Evolutionary conservation across 1,139 yeast species (phyloP).

Genomic region (Saccharomyces hybrid): DNA sequence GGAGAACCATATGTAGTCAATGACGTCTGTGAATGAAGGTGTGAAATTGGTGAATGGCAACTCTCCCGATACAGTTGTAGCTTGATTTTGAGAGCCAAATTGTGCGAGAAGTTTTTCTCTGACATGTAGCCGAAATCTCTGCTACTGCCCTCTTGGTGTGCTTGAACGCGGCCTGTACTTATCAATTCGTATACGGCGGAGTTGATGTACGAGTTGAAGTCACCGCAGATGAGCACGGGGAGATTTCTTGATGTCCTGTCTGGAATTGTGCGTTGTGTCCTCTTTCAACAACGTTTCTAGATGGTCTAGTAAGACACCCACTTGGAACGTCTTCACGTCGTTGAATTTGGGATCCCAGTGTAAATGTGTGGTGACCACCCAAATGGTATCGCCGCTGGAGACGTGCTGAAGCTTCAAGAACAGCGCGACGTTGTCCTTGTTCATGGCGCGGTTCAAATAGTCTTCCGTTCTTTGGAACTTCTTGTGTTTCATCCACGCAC

Average conservation of each 20-base stretch:
- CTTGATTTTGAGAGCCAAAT: constrained; percentile 76
- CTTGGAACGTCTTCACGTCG: constrained; percentile 94
- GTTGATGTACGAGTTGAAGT: constrained; percentile 79
- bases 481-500: constrained; percentile 80
- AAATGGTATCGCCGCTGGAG: constrained; percentile 61
- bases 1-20: constrained; percentile 94
- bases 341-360: constrained; percentile 98
- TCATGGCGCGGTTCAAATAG: constrained; percentile 90
- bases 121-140: constrained; percentile 89
- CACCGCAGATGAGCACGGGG: constrained; percentile 91
- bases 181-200: constrained; percentile 91
- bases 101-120: constrained; percentile 78
- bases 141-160: constrained; percentile 75
- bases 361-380: constrained; percentile 84
- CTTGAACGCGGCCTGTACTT: constrained; percentile 65
- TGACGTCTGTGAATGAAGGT: constrained; percentile 85
- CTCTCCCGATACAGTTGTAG: constrained; percentile 75
- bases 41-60: constrained; percentile 91
- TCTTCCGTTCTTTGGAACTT: constrained; percentile 91
- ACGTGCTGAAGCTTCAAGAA: constrained; percentile 70
- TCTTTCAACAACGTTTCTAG: constrained; percentile 49
- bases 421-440: constrained; percentile 87
- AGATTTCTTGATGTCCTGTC: constrained; percentile 50
- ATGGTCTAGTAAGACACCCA: constrained; percentile 85
- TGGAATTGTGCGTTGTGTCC: constrained; percentile 35